Percentiles rank a stretch among this genome's conserved stretches.
These are phyloP conservation scores for Azolla pinnata DNA, from an alignment of 75 land plant species.

Conservation along the genomic window DNA sequence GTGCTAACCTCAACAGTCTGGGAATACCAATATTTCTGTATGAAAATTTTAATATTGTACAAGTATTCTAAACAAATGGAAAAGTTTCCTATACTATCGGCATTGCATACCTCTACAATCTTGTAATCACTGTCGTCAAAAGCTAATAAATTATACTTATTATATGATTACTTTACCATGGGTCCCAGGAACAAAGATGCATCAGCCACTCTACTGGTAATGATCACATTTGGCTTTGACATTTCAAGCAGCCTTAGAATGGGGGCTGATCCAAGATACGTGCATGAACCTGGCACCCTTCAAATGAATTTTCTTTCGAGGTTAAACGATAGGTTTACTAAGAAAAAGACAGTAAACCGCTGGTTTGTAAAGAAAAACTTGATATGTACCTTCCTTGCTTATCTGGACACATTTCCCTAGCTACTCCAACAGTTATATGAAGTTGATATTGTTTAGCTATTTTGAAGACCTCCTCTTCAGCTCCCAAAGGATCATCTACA, in stretches of 20 bases:
- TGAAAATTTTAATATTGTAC: too few relatives aligned
- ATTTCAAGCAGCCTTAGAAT: slow-evolving; percentile 65
- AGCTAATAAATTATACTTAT: too few relatives aligned
- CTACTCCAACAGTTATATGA: slow-evolving; percentile 52
- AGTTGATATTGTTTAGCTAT: slow-evolving; percentile 49
- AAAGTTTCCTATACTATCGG: too few relatives aligned
- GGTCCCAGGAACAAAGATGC: slow-evolving; percentile 83
- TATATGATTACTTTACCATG: too few relatives aligned
- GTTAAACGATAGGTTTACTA: neutral
- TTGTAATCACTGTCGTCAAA: too few relatives aligned
- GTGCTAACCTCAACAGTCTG: too few relatives aligned
- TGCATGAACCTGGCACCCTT: slow-evolving; percentile 48
- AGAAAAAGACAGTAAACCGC: neutral
- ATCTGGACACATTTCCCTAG: slow-evolving; percentile 37
- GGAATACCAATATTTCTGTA: too few relatives aligned
- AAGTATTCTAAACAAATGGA: too few relatives aligned
- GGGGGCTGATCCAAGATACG: slow-evolving; percentile 83
- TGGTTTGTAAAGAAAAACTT: neutral
- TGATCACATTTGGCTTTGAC: slow-evolving; percentile 61
- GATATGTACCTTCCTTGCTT: slow-evolving; percentile 6
- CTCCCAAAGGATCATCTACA: slow-evolving; percentile 75
- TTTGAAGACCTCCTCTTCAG: slow-evolving; percentile 63
- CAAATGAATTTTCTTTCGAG: neutral
- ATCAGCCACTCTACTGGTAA: slow-evolving; percentile 83
- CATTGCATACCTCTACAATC: too few relatives aligned